Evolutionary conservation across 2,329 filamentous ascomycete genomes (phyloP), one percentile per base, ranked within the genome.

Genomic region (Aspergillus glaucus): DNA sequence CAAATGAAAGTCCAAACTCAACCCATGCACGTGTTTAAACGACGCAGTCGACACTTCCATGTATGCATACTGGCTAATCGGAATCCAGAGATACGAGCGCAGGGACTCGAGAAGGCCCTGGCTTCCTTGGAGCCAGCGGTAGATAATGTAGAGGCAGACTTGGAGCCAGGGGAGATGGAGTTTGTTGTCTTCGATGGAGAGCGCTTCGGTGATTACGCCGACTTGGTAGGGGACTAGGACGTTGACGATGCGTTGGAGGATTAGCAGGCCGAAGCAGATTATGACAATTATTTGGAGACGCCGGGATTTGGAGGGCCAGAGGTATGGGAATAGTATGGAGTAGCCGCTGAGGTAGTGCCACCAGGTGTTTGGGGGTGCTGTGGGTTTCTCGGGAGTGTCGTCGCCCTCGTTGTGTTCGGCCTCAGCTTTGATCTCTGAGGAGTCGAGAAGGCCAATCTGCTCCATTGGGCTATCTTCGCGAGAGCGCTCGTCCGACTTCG

Each of bases 21-120:
- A 81, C 44, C 86, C 86, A 69, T 98, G 93, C 21, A 98, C 93
- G 66, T 98, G 93, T 71, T 97, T 92, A 64, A 98, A 98, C 8
- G 92, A 89, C 12, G 93, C 91, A 2, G 93, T 93, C 5, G 91
- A 95, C 50, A 98, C 78, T 55, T 93, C 89, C 62, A 89, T 86
- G 70, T 96, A 98, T 0, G 92, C 95, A 68, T 97, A 95, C 67
- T 98, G 93, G 32, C 91, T 89, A 49, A 98, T 90, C 0, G 93
- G 92, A 45, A 98, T 93, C 93, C 93, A 98, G 26, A 98, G 76
- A 32, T 89, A 82, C 17, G 88, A 86, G 55, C 93, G 81, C 30
- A 87, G 62, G 1, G 89, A 92, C 6, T 90, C 90, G 30, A 98
- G 79, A 42, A 97, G 74, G 15, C 93, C 93, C 51, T 92, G 93